A percentile compares a stretch with the other conserved stretches of the same genome.
Conservation (phyloP, 768 basidiomycete genomes). For the Termitomyces sp. region DNA sequence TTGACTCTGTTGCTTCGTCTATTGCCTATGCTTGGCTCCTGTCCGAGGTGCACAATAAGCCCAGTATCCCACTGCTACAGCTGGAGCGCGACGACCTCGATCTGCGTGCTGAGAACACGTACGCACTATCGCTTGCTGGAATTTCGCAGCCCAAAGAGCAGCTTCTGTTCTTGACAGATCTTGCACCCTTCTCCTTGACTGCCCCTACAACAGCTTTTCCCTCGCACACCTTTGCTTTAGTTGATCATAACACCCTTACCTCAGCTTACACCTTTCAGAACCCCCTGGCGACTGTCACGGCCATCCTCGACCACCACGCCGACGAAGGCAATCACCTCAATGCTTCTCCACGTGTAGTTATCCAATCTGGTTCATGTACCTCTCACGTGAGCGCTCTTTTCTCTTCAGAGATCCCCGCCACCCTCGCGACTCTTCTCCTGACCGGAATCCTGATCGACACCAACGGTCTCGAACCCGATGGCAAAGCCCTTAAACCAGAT, state of each 20-base stretch:
- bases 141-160: constrained; percentile 43
- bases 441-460: constrained; percentile 87
- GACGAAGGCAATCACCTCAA: constrained; percentile 73
- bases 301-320: constrained; percentile 87
- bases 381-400: constrained; percentile 42
- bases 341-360: constrained; percentile 62
- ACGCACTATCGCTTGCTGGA: constrained; percentile 61
- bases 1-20: constrained; percentile 84
- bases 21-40: constrained; percentile 80
- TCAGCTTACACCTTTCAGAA: constrained; percentile 33
- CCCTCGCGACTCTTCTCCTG: constrained; percentile 75
- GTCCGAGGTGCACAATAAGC: constrained; percentile 45
- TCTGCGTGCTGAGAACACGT: constrained; percentile 83
- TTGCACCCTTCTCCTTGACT: constrained; percentile 30
- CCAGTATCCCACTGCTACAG: constrained; percentile 68
- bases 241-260: constrained; percentile 83
- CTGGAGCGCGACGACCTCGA: constrained; percentile 60
- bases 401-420: constrained; percentile 40
- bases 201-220: constrained; percentile 29
- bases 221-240: constrained; percentile 64
- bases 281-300: constrained; percentile 49
- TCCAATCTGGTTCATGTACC: constrained; percentile 74
- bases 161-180: constrained; percentile 65
- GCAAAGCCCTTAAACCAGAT: constrained; percentile 64
- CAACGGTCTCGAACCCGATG: constrained; percentile 50